These are phyloP conservation scores for Salix dunnii DNA, from an alignment of 345 rosid species.

Conservation along the genomic window DNA sequence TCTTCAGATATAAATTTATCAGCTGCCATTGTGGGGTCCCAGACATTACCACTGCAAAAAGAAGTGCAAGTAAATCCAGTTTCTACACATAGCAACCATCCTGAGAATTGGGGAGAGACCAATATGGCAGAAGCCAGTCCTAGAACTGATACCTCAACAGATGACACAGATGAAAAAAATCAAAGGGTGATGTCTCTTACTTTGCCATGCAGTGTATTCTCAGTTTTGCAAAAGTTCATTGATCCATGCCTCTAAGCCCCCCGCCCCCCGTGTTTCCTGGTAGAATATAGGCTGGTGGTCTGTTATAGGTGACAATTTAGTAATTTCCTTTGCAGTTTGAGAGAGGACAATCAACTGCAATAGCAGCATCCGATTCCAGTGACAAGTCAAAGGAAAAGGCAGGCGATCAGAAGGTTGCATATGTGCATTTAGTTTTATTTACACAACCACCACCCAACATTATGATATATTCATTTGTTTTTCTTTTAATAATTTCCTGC, in stretches of 20 bases:
- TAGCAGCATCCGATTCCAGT: slow-evolving; percentile 72
- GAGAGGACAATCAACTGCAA: slow-evolving; percentile 45
- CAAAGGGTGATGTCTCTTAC: slow-evolving; percentile 49
- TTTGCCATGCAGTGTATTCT: neutral
- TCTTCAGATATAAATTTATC: slow-evolving; percentile 35
- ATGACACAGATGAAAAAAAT: slow-evolving; percentile 81
- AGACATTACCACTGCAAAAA: slow-evolving; percentile 30
- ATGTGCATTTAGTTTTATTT: neutral
- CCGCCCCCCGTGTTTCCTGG: neutral
- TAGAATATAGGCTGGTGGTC: slow-evolving; percentile 8
- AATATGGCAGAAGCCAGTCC: slow-evolving; percentile 82
- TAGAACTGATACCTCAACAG: slow-evolving; percentile 80
- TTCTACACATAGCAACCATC: slow-evolving; percentile 43
- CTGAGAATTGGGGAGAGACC: slow-evolving; percentile 61
- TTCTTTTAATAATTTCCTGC: slow-evolving; percentile 17
- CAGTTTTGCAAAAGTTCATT: neutral
- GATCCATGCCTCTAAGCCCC: neutral
- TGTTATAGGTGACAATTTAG: slow-evolving; percentile 11
- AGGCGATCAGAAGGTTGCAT: slow-evolving; percentile 72
- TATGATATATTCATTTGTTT: neutral
- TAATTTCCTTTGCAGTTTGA: slow-evolving; percentile 53
- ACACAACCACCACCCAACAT: neutral
- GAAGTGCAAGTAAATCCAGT: slow-evolving; percentile 36
- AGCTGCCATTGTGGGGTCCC: slow-evolving; percentile 32
- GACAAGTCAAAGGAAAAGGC: slow-evolving; percentile 84